A percentile compares a stretch with the other conserved stretches of the same genome.
Conservation (phyloP, 1,139 yeast species). For the Torulaspora pretoriensis region DNA sequence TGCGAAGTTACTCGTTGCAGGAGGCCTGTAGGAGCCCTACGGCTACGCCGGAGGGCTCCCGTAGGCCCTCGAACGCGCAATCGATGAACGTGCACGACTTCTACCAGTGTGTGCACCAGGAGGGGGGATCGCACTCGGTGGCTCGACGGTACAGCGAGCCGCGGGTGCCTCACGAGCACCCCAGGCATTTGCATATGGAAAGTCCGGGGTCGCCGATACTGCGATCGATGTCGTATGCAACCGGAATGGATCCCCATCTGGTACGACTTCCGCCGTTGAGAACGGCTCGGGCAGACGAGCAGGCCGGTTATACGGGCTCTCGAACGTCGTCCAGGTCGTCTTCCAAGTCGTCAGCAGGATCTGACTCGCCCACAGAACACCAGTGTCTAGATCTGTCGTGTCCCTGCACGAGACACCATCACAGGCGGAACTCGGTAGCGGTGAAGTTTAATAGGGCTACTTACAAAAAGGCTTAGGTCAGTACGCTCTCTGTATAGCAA, state of each 20-base stretch:
- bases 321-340: conserved; percentile 4
- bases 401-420: conserved; percentile 34
- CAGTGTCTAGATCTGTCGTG: conserved; percentile 10
- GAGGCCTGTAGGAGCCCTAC: conserved; percentile 4
- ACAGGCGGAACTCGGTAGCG: conserved; percentile 35
- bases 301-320: neutral
- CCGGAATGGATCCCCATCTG: conserved; percentile 9
- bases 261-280: conserved; percentile 3
- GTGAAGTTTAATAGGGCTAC: conserved; percentile 31
- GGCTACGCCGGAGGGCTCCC: conserved; percentile 5
- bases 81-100: conserved; percentile 18
- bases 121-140: conserved; percentile 1
- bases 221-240: conserved; percentile 11
- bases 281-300: neutral
- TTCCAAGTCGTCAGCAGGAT: neutral
- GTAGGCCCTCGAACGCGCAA: conserved; percentile 11
- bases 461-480: conserved; percentile 15
- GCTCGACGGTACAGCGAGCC: conserved; percentile 15
- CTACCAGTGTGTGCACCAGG: conserved; percentile 20
- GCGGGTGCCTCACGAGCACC: conserved; percentile 6
- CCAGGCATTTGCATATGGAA: conserved; percentile 2
- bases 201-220: conserved; percentile 3
- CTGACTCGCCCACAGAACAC: neutral
- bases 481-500: conserved; percentile 15
- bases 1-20: conserved; percentile 4